Conservation (phyloP, 1,284 basidiomycete genomes). For the Heterobasidion occidentale region DNA sequence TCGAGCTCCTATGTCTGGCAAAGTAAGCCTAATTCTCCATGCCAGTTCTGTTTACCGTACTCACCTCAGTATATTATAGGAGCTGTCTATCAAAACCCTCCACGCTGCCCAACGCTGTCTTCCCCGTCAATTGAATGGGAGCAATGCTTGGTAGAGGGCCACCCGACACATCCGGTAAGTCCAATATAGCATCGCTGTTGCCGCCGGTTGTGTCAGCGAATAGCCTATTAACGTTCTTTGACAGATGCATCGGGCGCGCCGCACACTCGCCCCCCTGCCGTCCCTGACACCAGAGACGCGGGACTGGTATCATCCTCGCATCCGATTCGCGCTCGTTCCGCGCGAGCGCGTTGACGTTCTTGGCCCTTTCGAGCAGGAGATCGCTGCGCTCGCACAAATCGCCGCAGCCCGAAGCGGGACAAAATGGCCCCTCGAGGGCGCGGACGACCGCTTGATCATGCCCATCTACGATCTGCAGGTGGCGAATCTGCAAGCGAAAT, state of each 20-base stretch:
- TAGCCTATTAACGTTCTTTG: neutral
- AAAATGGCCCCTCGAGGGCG: slow-evolving; percentile 11
- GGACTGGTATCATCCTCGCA: slow-evolving; percentile 40
- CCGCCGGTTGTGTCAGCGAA: neutral
- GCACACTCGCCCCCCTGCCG: slow-evolving; percentile 21
- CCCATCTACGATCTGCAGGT: slow-evolving; percentile 46
- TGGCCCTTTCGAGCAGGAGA: slow-evolving; percentile 32
- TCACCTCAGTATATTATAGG: slow-evolving; percentile 16
- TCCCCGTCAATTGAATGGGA: slow-evolving; percentile 43
- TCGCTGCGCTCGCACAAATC: slow-evolving; percentile 21
- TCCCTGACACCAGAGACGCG: slow-evolving; percentile 17
- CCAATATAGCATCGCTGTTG: neutral
- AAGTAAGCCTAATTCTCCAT: slow-evolving; percentile 19
- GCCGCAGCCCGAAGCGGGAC: slow-evolving; percentile 22
- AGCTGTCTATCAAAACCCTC: slow-evolving; percentile 31
- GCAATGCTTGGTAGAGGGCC: slow-evolving; percentile 43
- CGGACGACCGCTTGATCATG: slow-evolving; percentile 26
- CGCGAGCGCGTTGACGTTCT: slow-evolving; percentile 25
- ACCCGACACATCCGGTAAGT: slow-evolving; percentile 45
- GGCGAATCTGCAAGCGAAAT: slow-evolving; percentile 30
- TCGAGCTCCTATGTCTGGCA: slow-evolving; percentile 41
- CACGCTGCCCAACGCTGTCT: slow-evolving; percentile 28
- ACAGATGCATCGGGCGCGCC: slow-evolving; percentile 45
- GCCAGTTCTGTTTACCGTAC: neutral
- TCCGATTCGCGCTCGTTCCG: slow-evolving; percentile 35